Base-by-base conservation (phyloP, 1,284 basidiomycete species). In the Marasmius sp. region DNA sequence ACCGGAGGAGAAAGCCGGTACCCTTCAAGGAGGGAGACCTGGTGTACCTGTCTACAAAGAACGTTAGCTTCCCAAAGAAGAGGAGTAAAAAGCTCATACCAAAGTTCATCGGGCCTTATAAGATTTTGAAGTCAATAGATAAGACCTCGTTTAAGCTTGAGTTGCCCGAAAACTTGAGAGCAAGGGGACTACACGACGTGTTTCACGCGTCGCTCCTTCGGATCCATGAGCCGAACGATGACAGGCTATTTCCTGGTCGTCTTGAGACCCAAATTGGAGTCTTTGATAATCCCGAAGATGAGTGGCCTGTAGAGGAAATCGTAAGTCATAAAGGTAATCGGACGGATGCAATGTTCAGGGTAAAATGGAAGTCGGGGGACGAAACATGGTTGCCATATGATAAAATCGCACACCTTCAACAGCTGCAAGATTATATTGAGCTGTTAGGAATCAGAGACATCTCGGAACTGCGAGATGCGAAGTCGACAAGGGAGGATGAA, bases 21-120 rank as follows among this genome's bases (percentile, higher is more conserved):
- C 68, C 69, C 0, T 75, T 73, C 57, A 22, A 8, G 2, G 47
- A 62, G 27, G 62, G 58, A 2, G 74, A 77, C 53, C 59, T 74
- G 0, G 69, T 69, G 0, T 76, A 76, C 51, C 9, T 77, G 0
- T 75, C 72, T 0, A 75, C 71, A 0, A 69, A 72, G 51, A 76
- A 75, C 48, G 39, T 76, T 1, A 38, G 59, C 0, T 52, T 74
- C 8, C 71, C 68, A 0, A 74, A 74, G 48, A 70, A 71, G 1
- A 53, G 60, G 0, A 66, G 69, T 0, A 34, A 65, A 0, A 77
- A 76, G 50, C 60, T 76, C 0, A 22, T 64, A 0, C 75, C 75
- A 0, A 77, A 76, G 47, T 78, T 57, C 38, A 70, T 77, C 34
- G 69, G 75, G 0, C 74, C 75, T 0, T 77, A 72, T 58, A 41